These are phyloP conservation scores for Cutaneotrichosporon sp. DNA, from an alignment of 1,284 basidiomycete species.

Conservation along the genomic window DNA sequence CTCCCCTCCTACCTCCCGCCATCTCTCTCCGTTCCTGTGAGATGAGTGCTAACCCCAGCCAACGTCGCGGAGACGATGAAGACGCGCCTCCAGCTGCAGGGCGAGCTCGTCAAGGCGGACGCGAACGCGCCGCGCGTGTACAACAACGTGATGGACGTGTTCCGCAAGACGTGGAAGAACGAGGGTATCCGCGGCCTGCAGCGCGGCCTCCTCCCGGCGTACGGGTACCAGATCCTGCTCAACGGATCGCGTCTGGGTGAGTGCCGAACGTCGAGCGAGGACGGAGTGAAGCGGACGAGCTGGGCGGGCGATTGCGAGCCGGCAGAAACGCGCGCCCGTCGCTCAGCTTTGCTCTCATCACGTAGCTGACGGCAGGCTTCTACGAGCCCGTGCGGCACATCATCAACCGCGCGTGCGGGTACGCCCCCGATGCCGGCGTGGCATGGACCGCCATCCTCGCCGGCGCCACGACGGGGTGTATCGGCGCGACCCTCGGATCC, in stretches of 20 bases:
- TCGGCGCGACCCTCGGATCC: slow-evolving; percentile 88
- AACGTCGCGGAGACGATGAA: slow-evolving; percentile 77
- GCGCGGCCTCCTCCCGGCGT: slow-evolving; percentile 88
- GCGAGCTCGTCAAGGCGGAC: slow-evolving; percentile 78
- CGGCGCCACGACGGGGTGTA: slow-evolving; percentile 83
- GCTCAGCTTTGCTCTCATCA: no score
- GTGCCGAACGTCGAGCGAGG: slow-evolving; percentile 26
- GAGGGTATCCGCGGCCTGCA: slow-evolving; percentile 91
- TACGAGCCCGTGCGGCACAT: slow-evolving; percentile 86
- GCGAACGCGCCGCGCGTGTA: slow-evolving; percentile 70
- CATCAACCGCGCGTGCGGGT: slow-evolving; percentile 71
- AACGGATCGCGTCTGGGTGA: slow-evolving; percentile 91
- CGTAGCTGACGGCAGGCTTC: slow-evolving; percentile 65
- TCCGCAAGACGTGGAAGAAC: slow-evolving; percentile 84
- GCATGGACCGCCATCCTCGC: slow-evolving; percentile 75
- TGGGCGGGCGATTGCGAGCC: no score
- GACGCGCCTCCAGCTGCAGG: slow-evolving; percentile 90
- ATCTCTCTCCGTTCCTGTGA: no score
- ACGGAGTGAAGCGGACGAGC: no score
- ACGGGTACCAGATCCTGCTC: slow-evolving; percentile 89
- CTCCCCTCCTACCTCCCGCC: not conserved
- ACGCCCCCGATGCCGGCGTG: slow-evolving; percentile 65
- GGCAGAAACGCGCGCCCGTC: no score
- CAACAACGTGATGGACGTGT: slow-evolving; percentile 81
- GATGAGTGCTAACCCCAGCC: no score